These are phyloP conservation scores for Gremmenia infestans DNA, from an alignment of 2,329 filamentous ascomycete genomes.

Conservation along the genomic window DNA sequence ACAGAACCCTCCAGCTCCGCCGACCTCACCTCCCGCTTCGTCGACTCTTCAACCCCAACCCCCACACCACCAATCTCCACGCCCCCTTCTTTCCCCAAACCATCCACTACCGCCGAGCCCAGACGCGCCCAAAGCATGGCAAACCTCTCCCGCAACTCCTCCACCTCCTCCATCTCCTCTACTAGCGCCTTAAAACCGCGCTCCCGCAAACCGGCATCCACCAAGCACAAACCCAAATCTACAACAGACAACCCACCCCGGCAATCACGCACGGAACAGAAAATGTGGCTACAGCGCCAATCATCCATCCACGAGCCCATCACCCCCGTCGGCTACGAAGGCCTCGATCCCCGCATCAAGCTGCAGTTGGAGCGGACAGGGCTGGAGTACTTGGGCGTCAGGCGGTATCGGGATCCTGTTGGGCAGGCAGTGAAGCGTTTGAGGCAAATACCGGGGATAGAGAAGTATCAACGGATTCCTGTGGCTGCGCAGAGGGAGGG, in stretches of 20 bases:
- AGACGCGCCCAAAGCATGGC: slow-evolving; percentile 30
- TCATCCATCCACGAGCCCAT: slow-evolving; percentile 65
- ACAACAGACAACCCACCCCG: slow-evolving; percentile 31
- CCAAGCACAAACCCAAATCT: slow-evolving; percentile 22
- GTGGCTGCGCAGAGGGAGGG: slow-evolving; percentile 31
- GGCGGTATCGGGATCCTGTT: slow-evolving; percentile 66
- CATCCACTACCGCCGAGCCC: slow-evolving; percentile 40
- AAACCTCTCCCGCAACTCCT: slow-evolving; percentile 21
- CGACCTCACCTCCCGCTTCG: slow-evolving; percentile 55
- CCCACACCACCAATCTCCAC: too few relatives aligned
- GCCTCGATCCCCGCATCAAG: slow-evolving; percentile 57
- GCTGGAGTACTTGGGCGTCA: slow-evolving; percentile 69
- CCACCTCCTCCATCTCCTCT: slow-evolving; percentile 25
- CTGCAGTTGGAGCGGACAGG: slow-evolving; percentile 64
- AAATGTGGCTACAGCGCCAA: slow-evolving; percentile 68
- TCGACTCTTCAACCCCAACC: slow-evolving; percentile 47
- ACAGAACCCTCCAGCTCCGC: slow-evolving; percentile 11
- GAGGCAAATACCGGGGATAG: slow-evolving; percentile 45
- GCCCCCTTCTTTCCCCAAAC: slow-evolving; percentile 44
- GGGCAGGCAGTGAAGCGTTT: slow-evolving; percentile 55
- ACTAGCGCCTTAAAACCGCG: slow-evolving; percentile 37
- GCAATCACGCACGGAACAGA: slow-evolving; percentile 67
- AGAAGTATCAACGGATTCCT: slow-evolving; percentile 47
- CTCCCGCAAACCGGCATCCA: slow-evolving; percentile 40
- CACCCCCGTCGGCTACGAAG: slow-evolving; percentile 51